These are phyloP conservation scores for Aspergillus unguis DNA, from an alignment of 2,329 filamentous ascomycete genomes.

Conservation along the genomic window DNA sequence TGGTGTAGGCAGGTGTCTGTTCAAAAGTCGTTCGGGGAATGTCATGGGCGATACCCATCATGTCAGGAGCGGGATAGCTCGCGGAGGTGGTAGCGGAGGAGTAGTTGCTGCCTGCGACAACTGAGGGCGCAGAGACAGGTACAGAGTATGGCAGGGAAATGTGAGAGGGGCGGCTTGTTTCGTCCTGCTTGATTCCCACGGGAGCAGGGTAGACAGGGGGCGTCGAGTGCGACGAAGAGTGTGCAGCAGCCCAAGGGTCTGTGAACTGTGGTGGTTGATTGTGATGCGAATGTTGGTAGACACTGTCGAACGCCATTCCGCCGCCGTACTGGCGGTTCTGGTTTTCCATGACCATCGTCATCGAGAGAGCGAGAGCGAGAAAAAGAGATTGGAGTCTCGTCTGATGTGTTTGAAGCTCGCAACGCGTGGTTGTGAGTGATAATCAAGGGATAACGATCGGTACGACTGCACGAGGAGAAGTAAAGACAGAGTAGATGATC, in stretches of 20 bases:
- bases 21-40: constrained; percentile 71
- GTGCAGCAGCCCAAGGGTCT: constrained; percentile 76
- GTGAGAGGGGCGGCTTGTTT: constrained; percentile 55
- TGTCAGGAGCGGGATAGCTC: constrained; percentile 59
- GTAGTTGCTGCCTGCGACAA: constrained; percentile 67
- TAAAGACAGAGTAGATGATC: constrained; percentile 17
- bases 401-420: neutral
- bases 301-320: constrained; percentile 71
- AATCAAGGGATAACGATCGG: constrained; percentile 14
- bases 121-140: constrained; percentile 68
- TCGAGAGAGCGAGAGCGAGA: constrained; percentile 46
- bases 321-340: constrained; percentile 77
- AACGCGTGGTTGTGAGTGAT: constrained; percentile 12
- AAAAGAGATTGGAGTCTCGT: neutral
- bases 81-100: constrained; percentile 53
- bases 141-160: constrained; percentile 70
- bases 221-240: constrained; percentile 55
- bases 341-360: constrained; percentile 94
- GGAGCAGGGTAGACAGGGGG: constrained; percentile 61
- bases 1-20: constrained; percentile 65
- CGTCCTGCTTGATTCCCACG: constrained; percentile 58
- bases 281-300: constrained; percentile 63
- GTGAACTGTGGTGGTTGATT: constrained; percentile 72
- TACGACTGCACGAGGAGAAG: neutral
- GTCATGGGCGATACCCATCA: constrained; percentile 73